Evolutionary conservation across 2,329 filamentous ascomycete genomes (phyloP).

Genomic region (Trichophyton mentagrophytes): DNA sequence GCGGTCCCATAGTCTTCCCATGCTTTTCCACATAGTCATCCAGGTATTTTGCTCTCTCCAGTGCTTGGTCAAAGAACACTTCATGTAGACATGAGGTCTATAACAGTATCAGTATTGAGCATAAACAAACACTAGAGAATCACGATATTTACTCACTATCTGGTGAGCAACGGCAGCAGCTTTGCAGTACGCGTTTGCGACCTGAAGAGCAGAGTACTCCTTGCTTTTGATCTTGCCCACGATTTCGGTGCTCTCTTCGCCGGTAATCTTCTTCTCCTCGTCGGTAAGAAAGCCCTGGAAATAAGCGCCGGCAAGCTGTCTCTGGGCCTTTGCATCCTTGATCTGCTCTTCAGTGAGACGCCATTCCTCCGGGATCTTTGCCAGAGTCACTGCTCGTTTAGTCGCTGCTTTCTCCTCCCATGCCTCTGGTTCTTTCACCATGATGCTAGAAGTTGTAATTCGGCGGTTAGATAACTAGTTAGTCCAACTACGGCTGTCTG

Average conservation of each 20-base stretch:
- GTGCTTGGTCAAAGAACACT: slow-evolving; percentile 17
- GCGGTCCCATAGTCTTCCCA: slow-evolving; percentile 22
- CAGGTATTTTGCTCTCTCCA: slow-evolving; percentile 17
- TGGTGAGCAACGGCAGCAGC: slow-evolving; percentile 11
- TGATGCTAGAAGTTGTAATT: background rate
- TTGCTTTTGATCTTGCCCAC: slow-evolving; percentile 5
- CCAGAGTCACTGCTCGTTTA: slow-evolving; percentile 6
- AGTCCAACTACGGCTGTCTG: background rate
- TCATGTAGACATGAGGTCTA: slow-evolving; percentile 11
- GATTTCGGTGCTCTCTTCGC: slow-evolving; percentile 5
- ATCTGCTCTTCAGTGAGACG: slow-evolving; percentile 4
- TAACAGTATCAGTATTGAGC: background rate
- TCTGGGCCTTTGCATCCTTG: slow-evolving; percentile 3
- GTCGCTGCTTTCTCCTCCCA: slow-evolving; percentile 4
- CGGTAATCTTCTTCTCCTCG: slow-evolving; percentile 5
- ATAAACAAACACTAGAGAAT: no score
- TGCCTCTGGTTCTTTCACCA: background rate
- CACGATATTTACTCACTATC: background rate
- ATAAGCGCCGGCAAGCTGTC: slow-evolving; percentile 8
- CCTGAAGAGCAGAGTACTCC: slow-evolving; percentile 8
- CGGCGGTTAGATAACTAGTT: background rate
- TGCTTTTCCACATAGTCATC: slow-evolving; percentile 30
- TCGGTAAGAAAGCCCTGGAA: slow-evolving; percentile 8
- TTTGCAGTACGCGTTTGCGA: slow-evolving; percentile 8
- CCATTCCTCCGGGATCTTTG: slow-evolving; percentile 9